These are phyloP conservation scores for Fusarium aywerte DNA, from an alignment of 2,329 filamentous ascomycete genomes.

Conservation along the genomic window DNA sequence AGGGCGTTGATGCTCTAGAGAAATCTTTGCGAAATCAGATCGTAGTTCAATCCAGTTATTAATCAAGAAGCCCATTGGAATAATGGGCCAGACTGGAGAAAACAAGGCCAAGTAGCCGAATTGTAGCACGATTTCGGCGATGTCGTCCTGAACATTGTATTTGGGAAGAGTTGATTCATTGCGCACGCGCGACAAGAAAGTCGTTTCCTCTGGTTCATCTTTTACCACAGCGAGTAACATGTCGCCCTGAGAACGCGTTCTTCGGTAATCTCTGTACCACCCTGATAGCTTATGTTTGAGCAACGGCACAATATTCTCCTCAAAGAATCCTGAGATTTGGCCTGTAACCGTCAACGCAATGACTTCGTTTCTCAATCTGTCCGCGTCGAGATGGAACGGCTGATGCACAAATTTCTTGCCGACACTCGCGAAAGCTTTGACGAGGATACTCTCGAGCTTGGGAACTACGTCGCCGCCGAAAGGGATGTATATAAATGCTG, in stretches of 20 bases:
- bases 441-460: conserved; percentile 69
- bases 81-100: conserved; percentile 79
- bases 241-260: conserved; percentile 52
- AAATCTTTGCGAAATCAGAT: conserved; percentile 81
- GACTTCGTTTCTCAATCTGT: conserved; percentile 75
- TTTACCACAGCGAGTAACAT: conserved; percentile 59
- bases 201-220: conserved; percentile 71
- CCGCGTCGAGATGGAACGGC: conserved; percentile 72
- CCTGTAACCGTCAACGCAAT: conserved; percentile 80
- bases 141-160: conserved; percentile 79
- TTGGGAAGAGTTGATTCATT: conserved; percentile 73
- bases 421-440: conserved; percentile 58
- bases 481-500: conserved; percentile 82
- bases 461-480: conserved; percentile 76
- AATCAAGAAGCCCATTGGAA: conserved; percentile 75
- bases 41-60: conserved; percentile 84
- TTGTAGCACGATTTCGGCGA: conserved; percentile 77
- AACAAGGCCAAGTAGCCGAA: conserved; percentile 81
- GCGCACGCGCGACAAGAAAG: conserved; percentile 72
- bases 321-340: conserved; percentile 75
- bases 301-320: conserved; percentile 77
- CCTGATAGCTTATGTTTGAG: conserved; percentile 68
- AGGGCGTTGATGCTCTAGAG: conserved; percentile 76
- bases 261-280: conserved; percentile 57
- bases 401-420: conserved; percentile 63